Base-by-base conservation (phyloP, 441 rosid genomes). In the Bocquillonia castaneifolia region DNA sequence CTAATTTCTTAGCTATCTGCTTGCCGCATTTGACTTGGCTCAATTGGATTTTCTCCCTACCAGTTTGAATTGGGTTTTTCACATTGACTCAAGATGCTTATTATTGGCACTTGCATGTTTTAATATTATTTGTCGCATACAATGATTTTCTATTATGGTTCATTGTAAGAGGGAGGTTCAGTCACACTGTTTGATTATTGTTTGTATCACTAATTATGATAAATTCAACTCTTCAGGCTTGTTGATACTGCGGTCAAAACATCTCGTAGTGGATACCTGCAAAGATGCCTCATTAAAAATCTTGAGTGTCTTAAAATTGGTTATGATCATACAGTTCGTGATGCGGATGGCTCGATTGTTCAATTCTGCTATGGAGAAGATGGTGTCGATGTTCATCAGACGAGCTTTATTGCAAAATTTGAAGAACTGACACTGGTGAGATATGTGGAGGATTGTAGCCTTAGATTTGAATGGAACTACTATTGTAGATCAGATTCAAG, bases 241-340 rank as follows among this genome's bases (percentile, higher is more conserved):
- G 99, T 95, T 76, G 98, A 95, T 78, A 95, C 99, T 48, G 98
- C 99, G 29, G 99, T 95, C 68, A 95, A 95, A 80, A 95, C 99
- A 76, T 95, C 99, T 66, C 95, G 99, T 57, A 92, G 99, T 88
- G 99, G 99, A 34, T 92, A 95, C 85, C 90, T 95, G 63, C 99
- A 95, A 76, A 90, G 99, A 77, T 95, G 99, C 80, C 85, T 95
- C 47, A 88, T 95, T 76, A 95, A 95, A 82, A 95, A 95, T 79
- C 96, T 95, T 9, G 99, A 95, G 85, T 82, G 90, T 80, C 85
- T 95, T 66, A 95, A 89, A 83, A 82, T 95, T 73, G 72, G 81
- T 74, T 95, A 95, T 76, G 99, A 95, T 79, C 86, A 88, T 73
- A 95, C 95, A 44, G 98, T 95, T 71, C 98, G 99, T 70, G 99